Percentiles rank a stretch among this genome's conserved stretches.
These are phyloP conservation scores for Saitozyma podzolica DNA, from an alignment of 768 basidiomycete genomes.

Conservation along the genomic window DNA sequence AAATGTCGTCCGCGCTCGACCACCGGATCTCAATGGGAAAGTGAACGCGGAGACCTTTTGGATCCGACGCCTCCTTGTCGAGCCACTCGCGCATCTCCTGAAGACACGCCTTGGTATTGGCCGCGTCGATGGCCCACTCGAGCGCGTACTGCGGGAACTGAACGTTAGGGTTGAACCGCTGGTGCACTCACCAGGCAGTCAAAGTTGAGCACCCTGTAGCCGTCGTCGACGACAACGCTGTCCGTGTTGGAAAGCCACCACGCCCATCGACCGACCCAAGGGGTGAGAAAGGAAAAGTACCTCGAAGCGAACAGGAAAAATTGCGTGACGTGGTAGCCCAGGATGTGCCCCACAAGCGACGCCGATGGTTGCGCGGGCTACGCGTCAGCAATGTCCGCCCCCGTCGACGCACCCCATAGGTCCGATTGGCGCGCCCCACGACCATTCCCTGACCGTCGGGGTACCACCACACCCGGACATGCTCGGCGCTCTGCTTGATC, in stretches of 20 bases:
- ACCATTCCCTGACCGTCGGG: constrained; percentile 73
- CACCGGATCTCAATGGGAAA: constrained; percentile 92
- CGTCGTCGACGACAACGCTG: constrained; percentile 69
- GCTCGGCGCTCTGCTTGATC: constrained; percentile 65
- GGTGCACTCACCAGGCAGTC: constrained; percentile 75
- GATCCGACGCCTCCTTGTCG: constrained; percentile 64
- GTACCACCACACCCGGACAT: constrained; percentile 95
- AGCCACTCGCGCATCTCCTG: constrained; percentile 72
- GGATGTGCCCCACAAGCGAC: constrained; percentile 57
- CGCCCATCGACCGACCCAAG: constrained; percentile 58
- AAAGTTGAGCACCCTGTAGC: constrained; percentile 83
- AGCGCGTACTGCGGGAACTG: constrained; percentile 91
- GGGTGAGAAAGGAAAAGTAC: constrained; percentile 64
- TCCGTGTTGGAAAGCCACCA: constrained; percentile 65
- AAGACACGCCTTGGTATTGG: constrained; percentile 67
- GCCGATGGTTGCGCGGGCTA: constrained; percentile 35
- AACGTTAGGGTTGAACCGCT: constrained; percentile 6
- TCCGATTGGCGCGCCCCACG: constrained; percentile 72
- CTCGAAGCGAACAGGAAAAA: constrained; percentile 76
- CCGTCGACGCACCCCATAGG: constrained; percentile 64
- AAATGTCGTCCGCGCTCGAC: constrained; percentile 83
- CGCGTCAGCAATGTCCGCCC: neutral
- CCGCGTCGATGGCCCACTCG: constrained; percentile 87
- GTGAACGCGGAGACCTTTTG: constrained; percentile 77
- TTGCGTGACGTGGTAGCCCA: constrained; percentile 80